Evolutionary conservation across 495 filamentous ascomycete genomes (phyloP).

Genomic region (Evernia prunastri): DNA sequence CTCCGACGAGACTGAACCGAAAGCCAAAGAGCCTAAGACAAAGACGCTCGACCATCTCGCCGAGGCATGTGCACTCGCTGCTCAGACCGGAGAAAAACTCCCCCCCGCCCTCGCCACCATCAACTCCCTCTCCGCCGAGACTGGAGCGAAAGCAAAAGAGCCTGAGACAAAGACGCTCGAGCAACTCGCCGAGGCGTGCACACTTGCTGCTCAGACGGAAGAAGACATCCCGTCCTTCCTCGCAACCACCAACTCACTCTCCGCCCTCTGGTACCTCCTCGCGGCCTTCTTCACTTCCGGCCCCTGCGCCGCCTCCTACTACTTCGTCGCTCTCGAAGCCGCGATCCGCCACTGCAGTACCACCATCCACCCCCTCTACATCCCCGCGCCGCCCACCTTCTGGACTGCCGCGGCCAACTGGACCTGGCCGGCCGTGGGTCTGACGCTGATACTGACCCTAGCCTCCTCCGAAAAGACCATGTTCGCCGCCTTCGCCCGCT

Average conservation of each 20-base stretch:
- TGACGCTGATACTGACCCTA: neutral
- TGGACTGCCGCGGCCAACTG: neutral
- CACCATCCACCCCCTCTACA: neutral
- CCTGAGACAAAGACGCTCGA: neutral
- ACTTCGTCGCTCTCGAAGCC: slow-evolving; percentile 1
- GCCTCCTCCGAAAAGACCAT: neutral
- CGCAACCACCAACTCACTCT: neutral
- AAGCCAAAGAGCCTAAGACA: neutral
- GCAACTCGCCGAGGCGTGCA: neutral
- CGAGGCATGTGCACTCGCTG: too few species aligned
- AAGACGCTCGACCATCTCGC: neutral
- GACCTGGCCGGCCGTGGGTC: neutral
- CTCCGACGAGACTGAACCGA: neutral
- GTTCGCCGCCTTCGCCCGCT: neutral
- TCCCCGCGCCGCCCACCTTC: neutral
- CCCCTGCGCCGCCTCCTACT: neutral
- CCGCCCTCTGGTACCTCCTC: neutral
- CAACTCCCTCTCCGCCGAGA: too few species aligned
- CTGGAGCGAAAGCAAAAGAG: neutral
- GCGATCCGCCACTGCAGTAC: neutral
- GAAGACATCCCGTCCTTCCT: neutral
- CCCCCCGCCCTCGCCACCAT: too few species aligned
- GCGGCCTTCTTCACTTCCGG: neutral
- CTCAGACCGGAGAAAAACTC: too few species aligned
- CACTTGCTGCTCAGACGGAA: neutral